Conservation (phyloP, 352 stramenopile genomes). For the Blastocystis sp. region DNA sequence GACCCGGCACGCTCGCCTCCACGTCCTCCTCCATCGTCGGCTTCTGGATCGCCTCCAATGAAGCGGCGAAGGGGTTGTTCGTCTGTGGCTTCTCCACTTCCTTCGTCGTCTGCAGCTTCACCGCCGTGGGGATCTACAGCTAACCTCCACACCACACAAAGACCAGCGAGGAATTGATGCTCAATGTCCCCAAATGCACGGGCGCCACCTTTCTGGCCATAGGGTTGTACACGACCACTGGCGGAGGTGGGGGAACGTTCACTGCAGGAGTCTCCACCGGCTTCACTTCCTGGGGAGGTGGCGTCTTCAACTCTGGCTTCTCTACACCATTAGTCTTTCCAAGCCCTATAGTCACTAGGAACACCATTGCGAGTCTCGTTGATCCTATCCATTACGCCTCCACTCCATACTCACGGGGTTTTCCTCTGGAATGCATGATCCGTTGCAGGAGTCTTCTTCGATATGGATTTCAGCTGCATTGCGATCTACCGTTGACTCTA, state of each 20-base stretch:
- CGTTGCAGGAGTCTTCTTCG: constrained; percentile 58
- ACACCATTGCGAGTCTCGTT: constrained; percentile 37
- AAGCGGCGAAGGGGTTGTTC: constrained; percentile 36
- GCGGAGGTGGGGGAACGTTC: neutral
- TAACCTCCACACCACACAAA: neutral
- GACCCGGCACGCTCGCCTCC: constrained; percentile 8
- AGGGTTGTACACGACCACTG: constrained; percentile 25
- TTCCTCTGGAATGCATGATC: constrained; percentile 48
- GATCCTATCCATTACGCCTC: constrained; percentile 34
- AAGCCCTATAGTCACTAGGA: neutral
- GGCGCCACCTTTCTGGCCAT: neutral
- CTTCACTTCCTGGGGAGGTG: neutral
- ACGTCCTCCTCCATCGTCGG: neutral
- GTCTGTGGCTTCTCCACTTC: constrained; percentile 12
- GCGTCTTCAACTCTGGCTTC: neutral
- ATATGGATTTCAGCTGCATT: constrained; percentile 27
- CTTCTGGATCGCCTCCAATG: neutral
- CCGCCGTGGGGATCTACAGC: constrained; percentile 1
- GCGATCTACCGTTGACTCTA: constrained; percentile 7
- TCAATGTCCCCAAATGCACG: constrained; percentile 12
- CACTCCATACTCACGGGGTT: neutral
- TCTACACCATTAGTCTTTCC: neutral
- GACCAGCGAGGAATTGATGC: constrained; percentile 31
- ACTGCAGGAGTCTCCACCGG: neutral
- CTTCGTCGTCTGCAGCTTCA: constrained; percentile 9